Percentiles rank a stretch among this genome's conserved stretches.
Conservation (phyloP, 1,139 yeast species). For the Spencermartinsiella ligniputridi region DNA sequence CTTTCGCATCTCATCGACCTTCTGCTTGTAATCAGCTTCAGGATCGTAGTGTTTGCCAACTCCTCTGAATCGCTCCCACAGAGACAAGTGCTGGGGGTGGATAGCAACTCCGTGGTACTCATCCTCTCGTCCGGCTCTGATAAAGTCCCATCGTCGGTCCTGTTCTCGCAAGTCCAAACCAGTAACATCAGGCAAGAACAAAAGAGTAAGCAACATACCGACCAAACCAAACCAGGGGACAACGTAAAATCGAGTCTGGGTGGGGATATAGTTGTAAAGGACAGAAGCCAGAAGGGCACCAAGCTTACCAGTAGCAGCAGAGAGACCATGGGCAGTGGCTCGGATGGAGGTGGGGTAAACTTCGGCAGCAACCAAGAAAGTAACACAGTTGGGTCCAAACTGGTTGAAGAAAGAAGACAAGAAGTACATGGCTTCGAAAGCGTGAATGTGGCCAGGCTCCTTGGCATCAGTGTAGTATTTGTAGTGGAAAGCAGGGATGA, state of each 20-base stretch:
- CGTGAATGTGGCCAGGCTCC: slow-evolving; percentile 42
- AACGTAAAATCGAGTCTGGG: slow-evolving; percentile 34
- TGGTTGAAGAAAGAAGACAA: slow-evolving; percentile 63
- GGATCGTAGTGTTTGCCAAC: slow-evolving; percentile 35
- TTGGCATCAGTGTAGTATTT: slow-evolving; percentile 37
- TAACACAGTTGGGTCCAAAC: slow-evolving; percentile 88
- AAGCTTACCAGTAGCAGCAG: slow-evolving; percentile 93
- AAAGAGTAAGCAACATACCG: slow-evolving; percentile 33
- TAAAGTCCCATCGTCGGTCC: slow-evolving; percentile 36
- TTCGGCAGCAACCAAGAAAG: slow-evolving; percentile 96
- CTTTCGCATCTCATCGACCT: slow-evolving; percentile 34
- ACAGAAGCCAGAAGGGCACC: slow-evolving; percentile 98
- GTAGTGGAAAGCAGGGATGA: slow-evolving; percentile 61
- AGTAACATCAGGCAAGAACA: slow-evolving; percentile 37
- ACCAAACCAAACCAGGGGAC: slow-evolving; percentile 39
- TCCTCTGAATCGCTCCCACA: slow-evolving; percentile 36
- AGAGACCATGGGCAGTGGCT: slow-evolving; percentile 96
- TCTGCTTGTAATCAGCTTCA: slow-evolving; percentile 36
- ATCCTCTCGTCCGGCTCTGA: slow-evolving; percentile 31
- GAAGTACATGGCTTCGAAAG: slow-evolving; percentile 60
- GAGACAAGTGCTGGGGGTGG: slow-evolving; percentile 33
- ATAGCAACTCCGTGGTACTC: slow-evolving; percentile 40
- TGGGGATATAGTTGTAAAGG: slow-evolving; percentile 35
- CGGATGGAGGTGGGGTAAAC: slow-evolving; percentile 95
- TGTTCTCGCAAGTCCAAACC: slow-evolving; percentile 37